Evolutionary conservation across 179 eudicot species (phyloP).

Genomic region (Beta corolliflora): DNA sequence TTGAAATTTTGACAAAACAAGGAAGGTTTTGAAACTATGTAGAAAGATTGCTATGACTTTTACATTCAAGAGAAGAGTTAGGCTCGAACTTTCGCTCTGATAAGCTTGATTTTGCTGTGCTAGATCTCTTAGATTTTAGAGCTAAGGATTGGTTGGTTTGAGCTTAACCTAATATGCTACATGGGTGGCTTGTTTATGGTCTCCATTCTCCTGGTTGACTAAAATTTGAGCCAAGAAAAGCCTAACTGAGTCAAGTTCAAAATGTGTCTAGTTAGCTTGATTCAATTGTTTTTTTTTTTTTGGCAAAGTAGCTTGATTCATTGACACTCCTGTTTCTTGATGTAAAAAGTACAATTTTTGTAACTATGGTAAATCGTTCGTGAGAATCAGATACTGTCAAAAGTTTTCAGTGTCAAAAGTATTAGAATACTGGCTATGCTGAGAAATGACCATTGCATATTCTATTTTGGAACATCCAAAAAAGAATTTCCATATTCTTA

Average conservation of each 20-base stretch:
- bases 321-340: too few relatives aligned
- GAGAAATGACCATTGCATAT: too few relatives aligned
- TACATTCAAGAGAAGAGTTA: neutral
- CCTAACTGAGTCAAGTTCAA: neutral
- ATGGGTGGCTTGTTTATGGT: neutral
- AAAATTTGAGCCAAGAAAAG: neutral
- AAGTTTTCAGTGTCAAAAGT: too few relatives aligned
- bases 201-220: neutral
- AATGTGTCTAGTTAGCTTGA: too few relatives aligned
- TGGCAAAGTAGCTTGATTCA: too few relatives aligned
- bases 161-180: neutral
- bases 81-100: neutral
- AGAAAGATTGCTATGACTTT: neutral
- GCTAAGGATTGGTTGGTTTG: slow-evolving; percentile 1
- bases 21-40: neutral
- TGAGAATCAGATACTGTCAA: too few relatives aligned
- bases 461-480: too few relatives aligned
- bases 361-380: too few relatives aligned
- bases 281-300: too few relatives aligned
- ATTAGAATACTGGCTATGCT: too few relatives aligned
- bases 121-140: neutral
- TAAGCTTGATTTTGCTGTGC: neutral
- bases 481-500: too few relatives aligned
- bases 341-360: too few relatives aligned
- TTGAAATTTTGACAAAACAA: neutral